A percentile compares a stretch with the other conserved stretches of the same genome.
Evolutionary conservation across 2,329 filamentous ascomycete genomes (phyloP).

Genomic region (Trichoderma sp.): DNA sequence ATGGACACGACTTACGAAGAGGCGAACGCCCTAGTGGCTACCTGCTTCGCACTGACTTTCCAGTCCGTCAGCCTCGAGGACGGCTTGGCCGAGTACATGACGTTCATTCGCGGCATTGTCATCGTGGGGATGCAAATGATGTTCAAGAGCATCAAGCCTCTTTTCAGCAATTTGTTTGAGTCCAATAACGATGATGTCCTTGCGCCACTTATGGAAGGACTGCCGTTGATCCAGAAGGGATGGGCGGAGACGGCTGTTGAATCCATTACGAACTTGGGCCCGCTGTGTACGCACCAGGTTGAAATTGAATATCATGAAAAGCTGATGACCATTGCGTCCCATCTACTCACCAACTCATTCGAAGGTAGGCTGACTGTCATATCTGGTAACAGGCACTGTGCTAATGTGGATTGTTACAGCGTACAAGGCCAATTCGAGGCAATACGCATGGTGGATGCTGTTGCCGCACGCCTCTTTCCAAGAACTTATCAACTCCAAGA

Average conservation of each 20-base stretch:
- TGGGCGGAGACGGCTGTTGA: slow-evolving; percentile 48
- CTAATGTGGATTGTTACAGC: slow-evolving; percentile 33
- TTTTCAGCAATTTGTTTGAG: slow-evolving; percentile 48
- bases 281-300: slow-evolving; percentile 43
- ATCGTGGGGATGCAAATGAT: slow-evolving; percentile 55
- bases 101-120: slow-evolving; percentile 56
- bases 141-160: slow-evolving; percentile 45
- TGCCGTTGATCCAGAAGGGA: slow-evolving; percentile 45
- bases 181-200: slow-evolving; percentile 42
- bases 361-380: slow-evolving; percentile 42
- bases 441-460: slow-evolving; percentile 58
- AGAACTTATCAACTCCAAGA: slow-evolving; percentile 45
- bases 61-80: slow-evolving; percentile 57
- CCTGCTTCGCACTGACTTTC: slow-evolving; percentile 58
- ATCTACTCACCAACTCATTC: slow-evolving; percentile 52
- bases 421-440: slow-evolving; percentile 47
- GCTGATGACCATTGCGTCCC: slow-evolving; percentile 47
- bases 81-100: slow-evolving; percentile 59
- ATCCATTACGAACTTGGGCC: slow-evolving; percentile 41
- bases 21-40: slow-evolving; percentile 57
- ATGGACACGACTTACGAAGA: slow-evolving; percentile 47
- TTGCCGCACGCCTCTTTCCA: slow-evolving; percentile 52
- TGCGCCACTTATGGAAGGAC: slow-evolving; percentile 43
- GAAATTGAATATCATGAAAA: slow-evolving; percentile 47
- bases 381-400: not conserved